Conservation (phyloP, 225 moss, liverwort and hornwort species). For the Rhytidiadelphus loreus region DNA sequence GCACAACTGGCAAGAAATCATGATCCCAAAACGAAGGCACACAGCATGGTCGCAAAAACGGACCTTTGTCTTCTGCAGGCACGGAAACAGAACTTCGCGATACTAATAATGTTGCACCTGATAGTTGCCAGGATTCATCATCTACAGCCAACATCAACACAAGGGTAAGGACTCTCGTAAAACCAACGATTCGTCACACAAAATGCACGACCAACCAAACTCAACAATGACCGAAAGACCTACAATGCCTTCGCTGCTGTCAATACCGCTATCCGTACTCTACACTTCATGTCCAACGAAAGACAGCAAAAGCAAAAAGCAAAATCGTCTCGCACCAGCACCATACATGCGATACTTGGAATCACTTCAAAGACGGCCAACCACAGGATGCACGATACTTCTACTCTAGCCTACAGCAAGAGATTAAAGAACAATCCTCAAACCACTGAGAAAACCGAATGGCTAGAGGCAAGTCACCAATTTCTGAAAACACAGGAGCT, state of each 20-base stretch:
- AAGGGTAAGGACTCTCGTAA: background rate
- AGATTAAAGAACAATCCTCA: no score
- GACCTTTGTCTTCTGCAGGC: constrained; percentile 19
- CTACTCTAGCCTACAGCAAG: background rate
- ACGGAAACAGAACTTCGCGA: constrained; percentile 1
- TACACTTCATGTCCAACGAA: background rate
- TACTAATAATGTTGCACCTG: constrained; percentile 56
- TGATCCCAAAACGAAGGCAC: background rate
- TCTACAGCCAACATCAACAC: constrained; percentile 31
- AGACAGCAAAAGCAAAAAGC: background rate
- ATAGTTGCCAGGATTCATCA: constrained; percentile 68
- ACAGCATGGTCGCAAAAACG: background rate
- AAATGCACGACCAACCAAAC: background rate
- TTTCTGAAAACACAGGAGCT: no score
- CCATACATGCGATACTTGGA: background rate
- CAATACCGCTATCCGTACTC: no score
- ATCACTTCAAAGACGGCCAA: background rate
- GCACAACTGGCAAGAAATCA: background rate
- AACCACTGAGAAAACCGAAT: background rate
- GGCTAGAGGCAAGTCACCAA: background rate
- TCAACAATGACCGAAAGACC: background rate
- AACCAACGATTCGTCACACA: background rate
- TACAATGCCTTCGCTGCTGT: background rate
- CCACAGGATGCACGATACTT: background rate
- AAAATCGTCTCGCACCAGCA: background rate